These are phyloP conservation scores for Phytopythium sindhum DNA, from an alignment of 352 stramenopile genomes.

Conservation along the genomic window DNA sequence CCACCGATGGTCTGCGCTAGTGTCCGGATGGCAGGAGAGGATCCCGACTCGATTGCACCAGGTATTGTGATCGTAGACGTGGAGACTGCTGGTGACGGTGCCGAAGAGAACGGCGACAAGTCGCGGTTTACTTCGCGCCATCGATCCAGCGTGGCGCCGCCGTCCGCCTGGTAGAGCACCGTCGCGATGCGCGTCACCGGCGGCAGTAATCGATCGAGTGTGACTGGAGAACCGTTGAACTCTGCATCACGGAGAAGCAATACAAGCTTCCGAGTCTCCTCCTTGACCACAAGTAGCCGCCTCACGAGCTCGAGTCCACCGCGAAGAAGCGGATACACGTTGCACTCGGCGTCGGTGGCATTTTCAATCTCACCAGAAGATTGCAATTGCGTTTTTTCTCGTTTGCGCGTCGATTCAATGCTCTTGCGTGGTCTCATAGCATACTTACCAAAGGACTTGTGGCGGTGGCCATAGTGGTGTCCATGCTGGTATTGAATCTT, in stretches of 20 bases:
- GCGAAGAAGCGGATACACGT: constrained; percentile 3
- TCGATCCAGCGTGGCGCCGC: constrained; percentile 4
- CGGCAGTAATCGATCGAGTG: constrained; percentile 4
- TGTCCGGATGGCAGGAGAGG: constrained; percentile 6
- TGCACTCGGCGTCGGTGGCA: not conserved
- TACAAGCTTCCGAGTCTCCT: constrained; percentile 3
- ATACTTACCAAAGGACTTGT: not conserved
- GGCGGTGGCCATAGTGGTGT: not conserved
- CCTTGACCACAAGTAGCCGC: constrained; percentile 6
- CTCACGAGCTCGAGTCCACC: constrained; percentile 5
- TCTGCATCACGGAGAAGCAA: constrained; percentile 6
- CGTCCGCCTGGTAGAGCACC: constrained; percentile 4
- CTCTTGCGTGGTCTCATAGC: not conserved
- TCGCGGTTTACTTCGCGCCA: not conserved
- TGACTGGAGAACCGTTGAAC: not conserved
- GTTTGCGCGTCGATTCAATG: not conserved
- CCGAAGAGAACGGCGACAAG: not conserved
- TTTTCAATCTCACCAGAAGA: not conserved
- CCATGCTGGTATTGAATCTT: not conserved
- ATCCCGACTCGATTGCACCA: not conserved
- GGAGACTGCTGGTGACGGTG: not conserved
- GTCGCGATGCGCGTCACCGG: constrained; percentile 2
- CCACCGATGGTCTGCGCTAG: constrained; percentile 24
- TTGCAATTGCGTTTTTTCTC: not conserved
- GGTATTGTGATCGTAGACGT: not conserved